Conservation (phyloP, 2,329 filamentous ascomycete species). For the Rhinocladiella similis region DNA sequence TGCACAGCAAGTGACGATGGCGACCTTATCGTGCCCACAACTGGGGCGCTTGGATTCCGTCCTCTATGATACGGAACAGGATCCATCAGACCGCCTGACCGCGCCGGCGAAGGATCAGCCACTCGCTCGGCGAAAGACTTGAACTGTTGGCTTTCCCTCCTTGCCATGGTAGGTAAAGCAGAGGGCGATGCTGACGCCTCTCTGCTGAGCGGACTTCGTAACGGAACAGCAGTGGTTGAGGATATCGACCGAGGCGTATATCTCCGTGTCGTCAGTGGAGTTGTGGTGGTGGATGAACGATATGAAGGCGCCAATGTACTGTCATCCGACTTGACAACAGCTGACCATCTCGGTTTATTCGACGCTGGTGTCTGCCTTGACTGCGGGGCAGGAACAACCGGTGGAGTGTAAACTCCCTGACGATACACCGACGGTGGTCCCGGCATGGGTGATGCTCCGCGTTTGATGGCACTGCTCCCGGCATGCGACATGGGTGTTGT, state of each 20-base stretch:
- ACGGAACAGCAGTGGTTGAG: conserved; percentile 40
- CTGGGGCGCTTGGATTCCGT: conserved; percentile 18
- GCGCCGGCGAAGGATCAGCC: conserved; percentile 20
- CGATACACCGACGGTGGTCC: conserved; percentile 30
- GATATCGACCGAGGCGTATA: conserved; percentile 36
- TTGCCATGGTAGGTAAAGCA: conserved; percentile 23
- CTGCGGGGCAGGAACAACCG: conserved; percentile 41
- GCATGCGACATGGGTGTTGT: conserved; percentile 27
- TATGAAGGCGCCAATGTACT: conserved; percentile 29
- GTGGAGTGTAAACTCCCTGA: conserved; percentile 37
- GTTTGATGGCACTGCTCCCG: conserved; percentile 16
- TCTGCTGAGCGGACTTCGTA: conserved; percentile 43
- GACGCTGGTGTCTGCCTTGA: conserved; percentile 46
- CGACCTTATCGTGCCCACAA: conserved; percentile 27
- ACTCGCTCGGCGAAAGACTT: conserved; percentile 30
- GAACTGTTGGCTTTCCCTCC: conserved; percentile 24
- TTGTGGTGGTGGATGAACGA: conserved; percentile 24
- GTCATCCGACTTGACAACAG: conserved; percentile 63
- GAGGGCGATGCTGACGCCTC: conserved; percentile 44
- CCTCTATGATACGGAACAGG: conserved; percentile 29
- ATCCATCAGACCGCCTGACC: conserved; percentile 24
- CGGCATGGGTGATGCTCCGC: conserved; percentile 26
- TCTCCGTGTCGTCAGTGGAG: conserved; percentile 16
- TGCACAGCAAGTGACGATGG: conserved; percentile 28
- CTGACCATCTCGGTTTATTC: conserved; percentile 72